Evolutionary conservation across 495 filamentous ascomycete species (phyloP).

Genomic region (Chaetomium tenue): DNA sequence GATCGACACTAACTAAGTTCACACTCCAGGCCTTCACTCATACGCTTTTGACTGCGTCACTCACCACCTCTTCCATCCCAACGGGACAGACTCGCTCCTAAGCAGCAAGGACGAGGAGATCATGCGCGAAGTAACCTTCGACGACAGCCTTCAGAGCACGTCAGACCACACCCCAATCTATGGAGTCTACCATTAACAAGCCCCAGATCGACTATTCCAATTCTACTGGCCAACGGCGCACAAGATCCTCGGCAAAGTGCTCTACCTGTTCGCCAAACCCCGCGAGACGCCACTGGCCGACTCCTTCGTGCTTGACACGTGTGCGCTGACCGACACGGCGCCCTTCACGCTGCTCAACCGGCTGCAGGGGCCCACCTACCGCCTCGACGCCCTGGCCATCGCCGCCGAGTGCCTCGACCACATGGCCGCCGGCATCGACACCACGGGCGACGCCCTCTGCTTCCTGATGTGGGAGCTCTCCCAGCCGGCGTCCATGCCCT

Average conservation of each 20-base stretch:
- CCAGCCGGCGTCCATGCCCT: slow-evolving; percentile 44
- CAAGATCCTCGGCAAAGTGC: slow-evolving; percentile 37
- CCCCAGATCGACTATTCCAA: slow-evolving; percentile 44
- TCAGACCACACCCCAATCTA: neutral
- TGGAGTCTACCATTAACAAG: neutral
- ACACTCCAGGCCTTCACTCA: slow-evolving; percentile 46
- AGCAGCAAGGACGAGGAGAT: slow-evolving; percentile 52
- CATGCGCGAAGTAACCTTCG: slow-evolving; percentile 64
- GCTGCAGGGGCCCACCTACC: slow-evolving; percentile 32
- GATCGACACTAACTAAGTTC: neutral
- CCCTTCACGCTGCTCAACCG: slow-evolving; percentile 49
- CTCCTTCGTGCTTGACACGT: slow-evolving; percentile 42
- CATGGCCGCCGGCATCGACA: slow-evolving; percentile 65
- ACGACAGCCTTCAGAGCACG: slow-evolving; percentile 62
- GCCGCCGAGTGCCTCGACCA: slow-evolving; percentile 52
- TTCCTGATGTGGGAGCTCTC: slow-evolving; percentile 69
- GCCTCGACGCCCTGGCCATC: slow-evolving; percentile 42
- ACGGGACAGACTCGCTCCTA: slow-evolving; percentile 57
- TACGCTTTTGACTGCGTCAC: slow-evolving; percentile 66
- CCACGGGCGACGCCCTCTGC: slow-evolving; percentile 62
- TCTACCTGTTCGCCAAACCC: slow-evolving; percentile 46
- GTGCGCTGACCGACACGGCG: slow-evolving; percentile 35
- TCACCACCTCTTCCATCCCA: slow-evolving; percentile 63
- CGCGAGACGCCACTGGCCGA: slow-evolving; percentile 49
- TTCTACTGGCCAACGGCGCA: slow-evolving; percentile 45